Base-by-base conservation (phyloP, 106 monocot species). In the Cymbidium sinense region DNA sequence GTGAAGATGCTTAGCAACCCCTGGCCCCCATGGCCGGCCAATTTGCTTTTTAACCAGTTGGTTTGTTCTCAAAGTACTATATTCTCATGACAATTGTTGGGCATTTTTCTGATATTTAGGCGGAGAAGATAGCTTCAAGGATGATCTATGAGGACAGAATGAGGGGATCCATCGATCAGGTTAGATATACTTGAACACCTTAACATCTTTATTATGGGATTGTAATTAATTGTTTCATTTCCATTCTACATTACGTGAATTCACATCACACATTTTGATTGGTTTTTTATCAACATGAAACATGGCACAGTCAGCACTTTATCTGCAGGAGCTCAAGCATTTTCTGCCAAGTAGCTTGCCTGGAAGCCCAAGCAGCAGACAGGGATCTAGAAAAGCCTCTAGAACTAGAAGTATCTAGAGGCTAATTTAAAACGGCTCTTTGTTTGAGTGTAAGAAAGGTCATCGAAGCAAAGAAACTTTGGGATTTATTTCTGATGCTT, bases 81-180 rank as follows among this genome's bases (percentile, higher is more conserved):
- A 64, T 64, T 64, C 27, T 64, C 7, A 64, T 27, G 28, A 64
- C 64, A 64, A 27, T 20, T 52, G 52, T 52, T 64, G 64, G 64
- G 64, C 34, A 17, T 70, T 18, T 25, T 73, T n/a, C 23, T 43
- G 37, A 19, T 73, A 73, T 73, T 21, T 74, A 98, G 96, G 96
- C 94, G 70, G 96, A 98, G 76, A 98, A 94, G 85, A 94, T 94
- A 75, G 96, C 96, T 4, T 91, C 96, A 51, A 81, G 88, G 36
- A 98, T 98, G 96, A 94, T 98, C 39, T 90, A 82, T 79, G 96
- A 98, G 76, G 96, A 98, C 64, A 98, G 96, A 83, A 98, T 98
- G 96, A 86, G 87, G 78, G 94, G 96, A 76, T 98, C 92, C 13
- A 94, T 98, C 58, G 96, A 98, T 80, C 96, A 94, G 91, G 96